Base-by-base conservation (phyloP, 2,329 filamentous ascomycete species). In the Stachybotrys elegans region DNA sequence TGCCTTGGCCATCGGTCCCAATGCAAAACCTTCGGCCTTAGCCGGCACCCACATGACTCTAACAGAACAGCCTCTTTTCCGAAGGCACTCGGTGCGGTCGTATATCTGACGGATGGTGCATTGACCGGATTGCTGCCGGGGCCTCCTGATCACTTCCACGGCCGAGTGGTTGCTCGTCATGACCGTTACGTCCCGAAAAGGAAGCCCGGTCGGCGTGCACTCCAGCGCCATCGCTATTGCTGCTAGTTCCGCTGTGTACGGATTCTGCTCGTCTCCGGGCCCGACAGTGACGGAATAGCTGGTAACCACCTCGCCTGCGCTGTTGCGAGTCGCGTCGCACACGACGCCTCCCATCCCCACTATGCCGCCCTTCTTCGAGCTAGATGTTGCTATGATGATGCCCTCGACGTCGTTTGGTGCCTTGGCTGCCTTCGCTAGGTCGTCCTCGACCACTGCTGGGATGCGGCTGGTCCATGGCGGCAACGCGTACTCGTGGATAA, bases 181-280 rank as follows among this genome's bases (percentile, higher is more conserved):
- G 14, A 51, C 20, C 6, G 36, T 47, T 2, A 50, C 11, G 1
- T 44, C 42, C 43, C 45, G 45, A 20, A n/a, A 9, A 42, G 22
- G 37, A 7, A 49, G 42, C 2, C 42, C 40, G 23, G 48, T 14
- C 11, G 43, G 45, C 40, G 48, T 47, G 27, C 31, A 48, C 27
- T 36, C 31, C 5, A 52, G 29, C 22, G 47, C 47, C 25, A 40
- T 43, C 14, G 43, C 37, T 12, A 50, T 43, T 14, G 48, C 43
- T n/a, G 20, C 45, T 9, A 50, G 46, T 42, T 48, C 47, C 35
- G 48, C 50, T 9, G 32, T 48, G 41, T 49, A 52, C 8, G 38
- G 43, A 38, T 48, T 52, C 42, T 50, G 48, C 21, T 54, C 44
- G 22, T 44, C 38, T 42, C 39, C 41, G 5, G 38, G 22, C 13